Evolutionary conservation across 345 rosid species (phyloP), one percentile per base, ranked within the genome.

Genomic region (Euclidium syriacum): DNA sequence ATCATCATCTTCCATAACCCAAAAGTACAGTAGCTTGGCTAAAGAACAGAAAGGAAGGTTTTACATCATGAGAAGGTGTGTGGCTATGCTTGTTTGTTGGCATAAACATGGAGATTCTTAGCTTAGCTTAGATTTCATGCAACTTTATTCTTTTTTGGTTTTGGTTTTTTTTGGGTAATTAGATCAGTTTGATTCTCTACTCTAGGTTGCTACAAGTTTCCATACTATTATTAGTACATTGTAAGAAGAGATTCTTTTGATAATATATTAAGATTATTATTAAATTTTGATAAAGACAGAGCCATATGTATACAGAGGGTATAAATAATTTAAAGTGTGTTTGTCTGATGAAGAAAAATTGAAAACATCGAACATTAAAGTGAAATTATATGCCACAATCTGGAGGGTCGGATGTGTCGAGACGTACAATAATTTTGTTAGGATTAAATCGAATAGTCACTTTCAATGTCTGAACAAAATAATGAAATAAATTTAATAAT

Each of bases 81-180:
- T 92, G 57, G 95, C 98, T 39, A 92, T 92, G 98, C 98, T 92
- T 59, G 96, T 87, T 66, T 89, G 96, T 38, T 92, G 98, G 98
- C 94, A 86, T 73, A 92, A 87, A 52, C 96, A 92, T 73, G 89
- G 92, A 0, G 95, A 92, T 79, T 76, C 88, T 40, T 84, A 76
- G 78, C 29, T 50, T 58, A 27, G 52, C 29, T 40, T 33, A 59
- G 67, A 66, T 58, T 56, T 73, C 38, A 43, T 68, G 59, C 58
- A 41, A 44, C 14, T 49, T 29, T 53, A 48, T 47, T 67, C 41
- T 35, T 14, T n/a, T n/a, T n/a, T n/a, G n/a, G n/a, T n/a, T n/a
- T n/a, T n/a, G n/a, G n/a, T n/a, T n/a, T 54, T 38, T 26, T 39
- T 38, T 29, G 38, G n/a, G 44, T 62, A 34, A 33, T 54, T 71